Evolutionary conservation across 805 yeast genomes (phyloP), one percentile per base, ranked within the genome.

Genomic region (Starmerella ratchasimensis): DNA sequence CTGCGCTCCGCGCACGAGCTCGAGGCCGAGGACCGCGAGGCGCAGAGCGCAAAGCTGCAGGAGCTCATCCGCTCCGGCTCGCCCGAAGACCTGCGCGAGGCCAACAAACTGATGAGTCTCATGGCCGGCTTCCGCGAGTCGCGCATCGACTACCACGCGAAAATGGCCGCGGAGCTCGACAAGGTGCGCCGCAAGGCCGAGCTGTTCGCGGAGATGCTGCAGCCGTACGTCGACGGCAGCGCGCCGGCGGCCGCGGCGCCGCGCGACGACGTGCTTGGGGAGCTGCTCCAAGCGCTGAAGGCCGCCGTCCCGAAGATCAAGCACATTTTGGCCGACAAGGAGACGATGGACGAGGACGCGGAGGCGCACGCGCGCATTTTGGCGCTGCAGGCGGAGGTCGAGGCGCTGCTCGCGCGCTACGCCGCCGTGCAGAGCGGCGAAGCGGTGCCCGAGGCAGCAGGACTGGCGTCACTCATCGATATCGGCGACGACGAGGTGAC

Each of bases 41-140:
- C 93, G 2, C 95, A 86, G 55, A 71, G 81, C 45, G 97, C 98
- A 14, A 90, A 90, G 61, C 69, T 90, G 47, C 98, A 90, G 61
- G 98, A 90, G 59, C 68, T 90, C 45, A 80, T 90, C 45, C 76
- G 97, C 61, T 71, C 96, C 51, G 98, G 97, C 29, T 79, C 81
- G 57, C 97, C 98, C 5, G 80, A 77, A 46, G 99, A 90, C 61
- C 70, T 90, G 54, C 81, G 78, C 51, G 98, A 90, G 59, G 99
- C 99, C 31, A 90, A 90, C 59, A 82, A 80, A 50, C 69, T 90
- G 58, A 90, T 90, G 98, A 84, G 88, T 57, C 74, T 90, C 49
- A 84, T 90, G 95, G 94, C 97, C 4, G 99, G 99, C 5, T 90
- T 83, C 65, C 83, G 80, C 52, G 94, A 84, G 56, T 72, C 75